These are phyloP conservation scores for Fomitopsis betulina DNA, from an alignment of 1,284 basidiomycete species.

Conservation along the genomic window DNA sequence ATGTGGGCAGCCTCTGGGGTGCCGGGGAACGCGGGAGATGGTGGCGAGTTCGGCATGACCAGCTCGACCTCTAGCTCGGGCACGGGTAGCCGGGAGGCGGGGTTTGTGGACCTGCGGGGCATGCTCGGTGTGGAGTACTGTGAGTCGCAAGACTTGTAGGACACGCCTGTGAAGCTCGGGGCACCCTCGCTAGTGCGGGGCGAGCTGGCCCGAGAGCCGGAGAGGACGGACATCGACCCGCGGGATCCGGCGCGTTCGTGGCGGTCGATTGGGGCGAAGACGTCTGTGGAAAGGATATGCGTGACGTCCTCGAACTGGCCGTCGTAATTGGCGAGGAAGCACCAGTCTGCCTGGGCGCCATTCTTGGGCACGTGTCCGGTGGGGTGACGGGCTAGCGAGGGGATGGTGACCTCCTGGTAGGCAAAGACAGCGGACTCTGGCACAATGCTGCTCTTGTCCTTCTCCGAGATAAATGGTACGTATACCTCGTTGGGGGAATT, in stretches of 20 bases:
- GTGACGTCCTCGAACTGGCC: conserved; percentile 25
- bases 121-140: conserved; percentile 24
- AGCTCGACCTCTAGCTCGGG: conserved; percentile 6
- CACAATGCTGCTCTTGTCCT: conserved; percentile 10
- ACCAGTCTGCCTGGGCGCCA: conserved; percentile 4
- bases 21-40: conserved; percentile 16
- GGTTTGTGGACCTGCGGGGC: conserved; percentile 9
- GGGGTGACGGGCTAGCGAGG: conserved; percentile 10
- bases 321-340: conserved; percentile 11
- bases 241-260: conserved; percentile 3
- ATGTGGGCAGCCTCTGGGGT: conserved; percentile 17
- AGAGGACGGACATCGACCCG: conserved; percentile 6
- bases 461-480: conserved; percentile 9
- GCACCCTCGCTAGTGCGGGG: conserved; percentile 22
- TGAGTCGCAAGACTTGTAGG: conserved; percentile 28
- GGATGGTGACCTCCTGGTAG: conserved; percentile 3
- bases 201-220: conserved; percentile 1
- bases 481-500: conserved; percentile 4
- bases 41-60: conserved; percentile 15
- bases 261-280: conserved; percentile 13
- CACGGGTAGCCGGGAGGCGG: background rate
- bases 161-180: conserved; percentile 22
- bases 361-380: conserved; percentile 1
- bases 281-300: conserved; percentile 21
- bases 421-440: conserved; percentile 8